Evolutionary conservation across 2,329 filamentous ascomycete genomes (phyloP), one percentile per base, ranked within the genome.

Genomic region (Claviceps lovelessii): DNA sequence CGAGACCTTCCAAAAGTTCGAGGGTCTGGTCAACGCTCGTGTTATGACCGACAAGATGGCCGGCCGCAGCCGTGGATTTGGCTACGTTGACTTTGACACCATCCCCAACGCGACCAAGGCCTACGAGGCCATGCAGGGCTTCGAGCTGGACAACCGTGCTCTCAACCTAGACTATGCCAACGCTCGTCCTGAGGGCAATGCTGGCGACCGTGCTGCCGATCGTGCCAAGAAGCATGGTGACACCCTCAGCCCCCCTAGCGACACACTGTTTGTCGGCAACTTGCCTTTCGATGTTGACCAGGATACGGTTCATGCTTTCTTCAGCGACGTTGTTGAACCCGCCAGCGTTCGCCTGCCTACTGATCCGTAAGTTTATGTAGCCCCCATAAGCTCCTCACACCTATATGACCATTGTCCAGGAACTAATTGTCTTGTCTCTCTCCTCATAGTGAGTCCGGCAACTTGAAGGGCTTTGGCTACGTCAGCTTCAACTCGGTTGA

Each of bases 261-360:
- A 90, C 61, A 96, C 90, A 46, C 79, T 96, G 57, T 96, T 93
- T 72, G 83, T 95, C 61, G 90, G 90, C 64, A 96, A 96, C 78
- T 75, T 96, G 61, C 84, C 87, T 52, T 96, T 94, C 73, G 83
- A 88, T 60, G 83, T 84, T 64, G 83, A 85, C 64, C 86, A 94
- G 74, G 85, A 90, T 55, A 73, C 76, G 60, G 78, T 96, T 62
- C 78, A 77, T 58, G 80, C 85, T 62, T 83, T 86, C 68, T 95
- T 95, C 76, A 74, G 75, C 63, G 79, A 85, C 62, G 78, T 84
- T 63, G 81, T 82, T 61, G 78, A 76, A 67, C 81, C 93, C 67
- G 80, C 85, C 65, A 86, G 86, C 67, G 82, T 95, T 64, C 86
- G 90, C 66, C 84, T 96, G 58, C 90, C 90, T 52, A 95, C 90